Conservation (phyloP, 176 grass and related monocot species). For the Sorghum bicolor region Sorghum_bicolor_NCBIv3 NC_012873.2:51189001-51189500, state of each 20-base stretch:
- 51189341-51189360: neutral
- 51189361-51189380: slow-evolving; percentile 1
- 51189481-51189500: neutral
- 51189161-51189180: neutral
- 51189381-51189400: slow-evolving; percentile 1
- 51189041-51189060: too few relatives aligned
- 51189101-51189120: too few relatives aligned
- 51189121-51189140: too few relatives aligned
- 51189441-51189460: too few relatives aligned
- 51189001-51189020: too few relatives aligned
- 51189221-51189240: neutral
- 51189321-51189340: neutral
- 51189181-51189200: neutral
- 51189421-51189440: neutral
- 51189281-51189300: too few relatives aligned
- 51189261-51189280: neutral
- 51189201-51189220: neutral
- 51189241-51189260: neutral
- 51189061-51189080: too few relatives aligned
- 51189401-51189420: neutral
- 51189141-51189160: slow-evolving; percentile 12
- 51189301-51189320: too few relatives aligned
- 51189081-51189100: too few relatives aligned
- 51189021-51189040: too few relatives aligned
- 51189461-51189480: too few relatives aligned